Evolutionary conservation across 1,139 yeast genomes (phyloP).

Genomic region (Taiozyma onychis): DNA sequence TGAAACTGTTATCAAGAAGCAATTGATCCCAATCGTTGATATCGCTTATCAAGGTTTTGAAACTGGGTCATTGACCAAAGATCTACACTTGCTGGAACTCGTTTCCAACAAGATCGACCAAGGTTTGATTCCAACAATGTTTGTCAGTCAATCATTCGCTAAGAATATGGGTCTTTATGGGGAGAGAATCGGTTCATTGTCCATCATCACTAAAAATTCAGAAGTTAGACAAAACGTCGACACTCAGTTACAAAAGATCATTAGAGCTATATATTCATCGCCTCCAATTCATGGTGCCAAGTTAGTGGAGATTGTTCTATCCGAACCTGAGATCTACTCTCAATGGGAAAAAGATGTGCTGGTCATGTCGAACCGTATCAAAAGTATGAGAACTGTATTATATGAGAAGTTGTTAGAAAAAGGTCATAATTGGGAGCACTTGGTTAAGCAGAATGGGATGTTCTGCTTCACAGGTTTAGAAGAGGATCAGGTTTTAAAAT

Average conservation of each 20-base stretch:
- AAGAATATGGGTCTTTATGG: constrained; percentile 97
- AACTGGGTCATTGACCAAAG: constrained; percentile 55
- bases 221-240: constrained; percentile 40
- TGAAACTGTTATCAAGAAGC: constrained; percentile 47
- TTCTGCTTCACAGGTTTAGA: constrained; percentile 85
- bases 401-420: constrained; percentile 49
- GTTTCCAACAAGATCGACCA: constrained; percentile 25
- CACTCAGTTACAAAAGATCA: constrained; percentile 67
- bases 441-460: constrained; percentile 92
- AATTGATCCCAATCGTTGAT: constrained; percentile 73
- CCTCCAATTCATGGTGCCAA: constrained; percentile 95
- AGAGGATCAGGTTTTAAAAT: constrained; percentile 60
- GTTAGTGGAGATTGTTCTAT: constrained; percentile 72
- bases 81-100: constrained; percentile 41
- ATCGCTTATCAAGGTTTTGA: constrained; percentile 95
- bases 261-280: constrained; percentile 84
- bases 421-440: constrained; percentile 73
- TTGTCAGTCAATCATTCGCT: constrained; percentile 95
- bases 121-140: constrained; percentile 28
- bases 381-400: constrained; percentile 56
- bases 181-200: constrained; percentile 89
- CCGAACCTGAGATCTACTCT: constrained; percentile 50
- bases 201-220: constrained; percentile 31
- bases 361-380: constrained; percentile 73
- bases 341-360: constrained; percentile 80